Evolutionary conservation across 192 early-diverging fungal genomes (phyloP), one percentile per base, ranked within the genome.

Genomic region (Linderina pennispora): DNA sequence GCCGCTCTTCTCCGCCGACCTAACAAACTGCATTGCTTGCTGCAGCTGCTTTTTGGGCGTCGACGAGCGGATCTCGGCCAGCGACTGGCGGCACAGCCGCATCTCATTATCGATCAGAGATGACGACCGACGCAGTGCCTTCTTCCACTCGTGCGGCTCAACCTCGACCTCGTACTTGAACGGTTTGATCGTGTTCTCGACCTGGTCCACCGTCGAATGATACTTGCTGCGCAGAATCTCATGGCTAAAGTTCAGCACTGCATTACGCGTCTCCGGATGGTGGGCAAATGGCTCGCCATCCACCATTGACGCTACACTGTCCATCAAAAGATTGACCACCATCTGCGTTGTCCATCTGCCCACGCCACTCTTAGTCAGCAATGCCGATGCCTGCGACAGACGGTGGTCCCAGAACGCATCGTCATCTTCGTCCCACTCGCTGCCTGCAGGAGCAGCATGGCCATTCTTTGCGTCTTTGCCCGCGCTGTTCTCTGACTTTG

Each of bases 161-260:
- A 86, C 81, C 56, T 98, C 95, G 9, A 97, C 88, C 69, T 98
- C 95, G 50, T 91, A 94, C 74, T 98, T 98, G 78, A 89, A 94
- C 13, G 94, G 96, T 66, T 98, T 98, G 67, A 98, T 93, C 2
- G 92, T 96, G 75, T 97, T 98, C 50, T 98, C 96, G 7, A 98
- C 96, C 69, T 97, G 94, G 57, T 97, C 96, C 8, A 92, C 82
- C 5, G 94, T 88, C 3, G 88, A 75, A 26, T 89, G 83, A 74
- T 89, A 92, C 42, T 94, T 93, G 45, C 64, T 77, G 19, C 89
- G 80, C 48, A 98, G 48, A 36, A 97, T 86, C 28, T 91, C 91
- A 39, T 82, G 83, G 25, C 82, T 88, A 53, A 95, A 90, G 36
- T 80, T 77, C 47, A 91, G 65, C 35, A 98, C 83, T 20, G 89